Conservation (phyloP, 108 stramenopile genomes). For the Stephanodiscus minutulus region DNA sequence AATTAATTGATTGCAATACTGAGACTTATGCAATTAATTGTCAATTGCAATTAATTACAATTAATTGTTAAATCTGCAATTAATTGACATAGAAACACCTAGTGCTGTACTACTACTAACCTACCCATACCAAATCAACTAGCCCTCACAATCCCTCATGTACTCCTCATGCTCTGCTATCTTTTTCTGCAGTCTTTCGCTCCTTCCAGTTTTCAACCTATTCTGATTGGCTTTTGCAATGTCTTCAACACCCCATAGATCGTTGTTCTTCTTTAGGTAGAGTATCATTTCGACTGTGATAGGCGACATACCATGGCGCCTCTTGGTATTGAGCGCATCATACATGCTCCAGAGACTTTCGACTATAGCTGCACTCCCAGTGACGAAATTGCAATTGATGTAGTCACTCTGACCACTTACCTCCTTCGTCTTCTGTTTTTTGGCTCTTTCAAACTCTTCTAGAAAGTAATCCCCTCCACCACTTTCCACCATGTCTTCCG, state of each 20-base stretch:
- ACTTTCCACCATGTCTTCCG: too few relatives aligned
- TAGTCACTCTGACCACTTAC: slow-evolving; percentile 11
- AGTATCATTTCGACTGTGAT: slow-evolving; percentile 14
- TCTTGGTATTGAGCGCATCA: slow-evolving; percentile 17
- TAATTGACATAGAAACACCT: too few relatives aligned
- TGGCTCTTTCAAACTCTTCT: not conserved
- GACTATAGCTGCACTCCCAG: slow-evolving; percentile 15
- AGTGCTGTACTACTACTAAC: too few relatives aligned
- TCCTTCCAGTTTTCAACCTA: slow-evolving; percentile 3
- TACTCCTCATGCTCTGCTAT: too few relatives aligned
- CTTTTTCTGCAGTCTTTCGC: too few relatives aligned
- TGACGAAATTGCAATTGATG: slow-evolving; percentile 14
- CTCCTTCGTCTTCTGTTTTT: slow-evolving; percentile 10
- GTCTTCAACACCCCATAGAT: slow-evolving; percentile 11
- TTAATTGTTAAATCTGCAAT: too few relatives aligned
- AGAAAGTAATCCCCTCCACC: too few relatives aligned
- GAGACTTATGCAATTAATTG: too few relatives aligned
- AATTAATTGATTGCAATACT: too few relatives aligned
- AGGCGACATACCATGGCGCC: slow-evolving; percentile 21
- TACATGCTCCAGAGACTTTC: slow-evolving; percentile 28
- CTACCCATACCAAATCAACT: too few relatives aligned
- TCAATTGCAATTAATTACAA: too few relatives aligned
- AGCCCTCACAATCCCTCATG: too few relatives aligned
- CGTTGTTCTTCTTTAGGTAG: slow-evolving; percentile 22
- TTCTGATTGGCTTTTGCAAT: slow-evolving; percentile 11